A percentile compares a stretch with the other conserved stretches of the same genome.
Conservation (phyloP, 768 basidiomycete species). For the Boletus sp. region DNA sequence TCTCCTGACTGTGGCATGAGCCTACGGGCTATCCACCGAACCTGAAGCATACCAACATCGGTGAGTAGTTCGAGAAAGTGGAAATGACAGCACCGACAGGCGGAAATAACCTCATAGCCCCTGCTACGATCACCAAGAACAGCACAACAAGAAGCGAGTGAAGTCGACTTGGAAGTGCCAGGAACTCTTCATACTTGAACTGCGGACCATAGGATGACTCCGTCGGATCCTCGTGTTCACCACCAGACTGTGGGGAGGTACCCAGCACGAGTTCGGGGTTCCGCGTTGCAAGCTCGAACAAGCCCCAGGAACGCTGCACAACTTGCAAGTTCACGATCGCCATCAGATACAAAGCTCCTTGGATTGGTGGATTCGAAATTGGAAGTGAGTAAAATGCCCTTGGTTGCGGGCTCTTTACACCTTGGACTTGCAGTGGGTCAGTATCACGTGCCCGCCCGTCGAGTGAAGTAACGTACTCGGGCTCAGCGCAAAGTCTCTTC, state of each 20-base stretch:
- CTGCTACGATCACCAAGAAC: slow-evolving; percentile 20
- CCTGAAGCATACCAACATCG: slow-evolving; percentile 23
- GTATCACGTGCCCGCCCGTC: not conserved
- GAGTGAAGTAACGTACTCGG: slow-evolving; percentile 34
- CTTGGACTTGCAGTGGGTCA: slow-evolving; percentile 29
- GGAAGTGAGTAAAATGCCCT: slow-evolving; percentile 39
- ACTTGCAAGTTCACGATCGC: slow-evolving; percentile 41
- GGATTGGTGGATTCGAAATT: slow-evolving; percentile 27
- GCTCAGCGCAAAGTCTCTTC: slow-evolving; percentile 39
- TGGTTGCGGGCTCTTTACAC: slow-evolving; percentile 24
- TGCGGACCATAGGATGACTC: slow-evolving; percentile 55
- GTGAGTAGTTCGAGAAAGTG: not conserved
- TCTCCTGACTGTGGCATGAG: slow-evolving; percentile 51
- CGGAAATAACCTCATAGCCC: slow-evolving; percentile 32
- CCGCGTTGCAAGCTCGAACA: slow-evolving; percentile 37
- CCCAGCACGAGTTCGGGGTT: slow-evolving; percentile 15
- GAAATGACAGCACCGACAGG: slow-evolving; percentile 32
- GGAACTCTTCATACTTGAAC: slow-evolving; percentile 77
- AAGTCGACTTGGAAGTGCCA: slow-evolving; percentile 39
- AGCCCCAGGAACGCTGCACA: slow-evolving; percentile 56
- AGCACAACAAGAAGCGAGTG: slow-evolving; percentile 41
- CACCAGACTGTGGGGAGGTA: slow-evolving; percentile 13
- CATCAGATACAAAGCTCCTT: slow-evolving; percentile 46
- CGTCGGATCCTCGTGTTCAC: slow-evolving; percentile 14
- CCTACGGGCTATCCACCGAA: slow-evolving; percentile 53